Conservation (phyloP, 352 stramenopile genomes). For the Aphanomyces invadans region DNA sequence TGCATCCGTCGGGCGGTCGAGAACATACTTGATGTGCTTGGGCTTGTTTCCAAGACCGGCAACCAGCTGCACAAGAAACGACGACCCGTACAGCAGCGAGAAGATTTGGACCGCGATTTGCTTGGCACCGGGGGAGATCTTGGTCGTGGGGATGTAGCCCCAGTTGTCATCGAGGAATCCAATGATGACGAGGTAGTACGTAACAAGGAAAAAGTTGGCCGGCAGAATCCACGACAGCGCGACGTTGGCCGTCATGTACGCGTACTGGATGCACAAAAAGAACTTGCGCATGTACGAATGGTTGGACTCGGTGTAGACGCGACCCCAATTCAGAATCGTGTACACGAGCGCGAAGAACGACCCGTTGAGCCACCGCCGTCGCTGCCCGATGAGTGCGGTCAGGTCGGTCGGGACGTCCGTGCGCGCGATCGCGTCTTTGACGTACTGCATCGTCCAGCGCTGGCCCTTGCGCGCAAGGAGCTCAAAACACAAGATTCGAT, state of each 20-base stretch:
- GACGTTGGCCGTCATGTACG: conserved; percentile 30
- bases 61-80: conserved; percentile 25
- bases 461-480: conserved; percentile 30
- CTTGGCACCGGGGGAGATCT: conserved; percentile 12
- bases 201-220: conserved; percentile 26
- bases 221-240: conserved; percentile 23
- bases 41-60: conserved; percentile 26
- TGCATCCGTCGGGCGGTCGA: not conserved
- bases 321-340: conserved; percentile 31
- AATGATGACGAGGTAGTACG: conserved; percentile 24
- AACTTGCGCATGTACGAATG: conserved; percentile 30
- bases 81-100: conserved; percentile 18
- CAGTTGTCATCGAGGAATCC: conserved; percentile 23
- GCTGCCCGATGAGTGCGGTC: conserved; percentile 31
- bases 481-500: conserved; percentile 37
- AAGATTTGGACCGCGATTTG: conserved; percentile 23
- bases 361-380: conserved; percentile 36
- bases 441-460: conserved; percentile 33
- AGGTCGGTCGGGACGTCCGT: conserved; percentile 36
- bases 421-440: conserved; percentile 31
- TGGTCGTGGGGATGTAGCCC: conserved; percentile 23
- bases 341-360: conserved; percentile 35
- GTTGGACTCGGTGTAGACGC: conserved; percentile 30
- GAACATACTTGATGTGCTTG: conserved; percentile 25
- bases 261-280: conserved; percentile 28